These are phyloP conservation scores for Dendrobium huoshanense DNA, from an alignment of 106 monocot species.

Conservation along the genomic window DNA sequence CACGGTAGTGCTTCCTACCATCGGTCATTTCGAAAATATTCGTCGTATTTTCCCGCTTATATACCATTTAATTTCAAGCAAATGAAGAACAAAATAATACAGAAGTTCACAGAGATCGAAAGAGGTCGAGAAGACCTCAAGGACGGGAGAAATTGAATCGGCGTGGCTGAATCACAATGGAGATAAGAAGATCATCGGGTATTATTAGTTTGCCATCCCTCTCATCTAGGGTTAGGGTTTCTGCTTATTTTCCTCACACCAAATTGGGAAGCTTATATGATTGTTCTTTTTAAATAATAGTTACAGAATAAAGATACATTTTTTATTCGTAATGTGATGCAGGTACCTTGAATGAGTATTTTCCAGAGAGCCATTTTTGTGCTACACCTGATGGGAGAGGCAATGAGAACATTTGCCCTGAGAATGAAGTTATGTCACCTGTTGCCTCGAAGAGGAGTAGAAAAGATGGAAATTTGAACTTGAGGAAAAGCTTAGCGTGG, in stretches of 20 bases:
- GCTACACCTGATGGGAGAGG: not conserved
- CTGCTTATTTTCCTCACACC: not conserved
- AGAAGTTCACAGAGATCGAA: not conserved
- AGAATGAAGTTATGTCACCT: not conserved
- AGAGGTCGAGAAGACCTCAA: not conserved
- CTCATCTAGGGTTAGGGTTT: not conserved
- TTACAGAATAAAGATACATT: not conserved
- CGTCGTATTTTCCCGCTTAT: not conserved
- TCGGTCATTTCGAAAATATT: not conserved
- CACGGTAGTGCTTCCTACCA: no score
- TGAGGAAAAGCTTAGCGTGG: slow-evolving; percentile 92
- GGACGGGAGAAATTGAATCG: slow-evolving; percentile 1
- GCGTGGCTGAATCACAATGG: not conserved
- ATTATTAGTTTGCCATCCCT: not conserved
- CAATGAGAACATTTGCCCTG: slow-evolving; percentile 16
- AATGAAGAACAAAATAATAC: not conserved
- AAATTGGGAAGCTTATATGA: not conserved
- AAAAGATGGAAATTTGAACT: slow-evolving; percentile 31
- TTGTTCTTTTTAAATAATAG: not conserved
- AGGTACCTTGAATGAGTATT: not conserved
- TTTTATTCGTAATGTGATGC: not conserved
- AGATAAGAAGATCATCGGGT: not conserved
- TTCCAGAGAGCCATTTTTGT: slow-evolving; percentile 1
- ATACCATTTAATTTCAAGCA: not conserved
- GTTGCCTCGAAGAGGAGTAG: slow-evolving; percentile 12